Evolutionary conservation across 306 rosid species (phyloP), one percentile per base, ranked within the genome.

Genomic region (Alnus rubra): DNA sequence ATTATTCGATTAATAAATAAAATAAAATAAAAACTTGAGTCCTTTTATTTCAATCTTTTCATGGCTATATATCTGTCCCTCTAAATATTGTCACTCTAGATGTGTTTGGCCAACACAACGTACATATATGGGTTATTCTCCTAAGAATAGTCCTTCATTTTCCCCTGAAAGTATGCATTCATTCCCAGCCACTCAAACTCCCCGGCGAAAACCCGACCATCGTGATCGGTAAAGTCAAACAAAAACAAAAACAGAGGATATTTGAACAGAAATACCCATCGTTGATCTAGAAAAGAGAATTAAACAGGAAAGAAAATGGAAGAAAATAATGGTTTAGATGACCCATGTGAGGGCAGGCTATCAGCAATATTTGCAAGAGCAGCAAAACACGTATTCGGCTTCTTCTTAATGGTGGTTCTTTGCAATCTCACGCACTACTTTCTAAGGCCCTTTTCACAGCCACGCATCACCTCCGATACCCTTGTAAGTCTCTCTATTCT

Each of bases 401-500:
- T 89, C 84, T 79, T 92, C 87, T 77, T 73, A 0, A 87, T 95
- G 93, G 92, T 89, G 79, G 67, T 86, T 71, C 69, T 88, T 5
- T 92, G 97, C 87, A 91, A 92, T 50, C 87, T 84, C 37, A 10
- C 84, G 8, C 98, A 94, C 79, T 91, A 33, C 80, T 30, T 86
- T 1, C 71, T 94, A 71, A 88, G 48, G 84, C 97, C 93, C 5
- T 84, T 81, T 80, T 78, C 89, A 50, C 97, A 92, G 47, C 97
- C 97, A 44, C 93, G 93, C 16, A 87, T 91, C 62, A 79, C 93
- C 58, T 81, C 97, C 1, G 97, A 91, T 82, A 87, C 88, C 48
- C 7, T 95, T 59, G 98, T 91, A 85, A 87, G 93, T 79, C 65
- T 53, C 56, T 63, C 12, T 15, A 7, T 4, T 42, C 44, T 15